Conservation (phyloP, 768 basidiomycete genomes). For the Tylopilus cervinicoccineus region DNA sequence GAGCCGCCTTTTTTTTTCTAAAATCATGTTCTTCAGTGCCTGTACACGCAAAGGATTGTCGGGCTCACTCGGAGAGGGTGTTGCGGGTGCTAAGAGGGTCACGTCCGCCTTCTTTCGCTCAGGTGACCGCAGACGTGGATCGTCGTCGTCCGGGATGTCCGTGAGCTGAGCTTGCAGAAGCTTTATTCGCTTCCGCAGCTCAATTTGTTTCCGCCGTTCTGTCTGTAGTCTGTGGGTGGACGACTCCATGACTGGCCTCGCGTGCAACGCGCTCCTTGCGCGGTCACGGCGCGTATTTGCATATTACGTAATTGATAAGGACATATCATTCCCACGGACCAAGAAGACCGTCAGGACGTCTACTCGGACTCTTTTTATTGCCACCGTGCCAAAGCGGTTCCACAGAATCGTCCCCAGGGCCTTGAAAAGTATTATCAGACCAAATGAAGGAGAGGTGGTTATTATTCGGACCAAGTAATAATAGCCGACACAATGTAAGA, state of each 20-base stretch:
- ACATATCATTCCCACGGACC: conserved; percentile 12
- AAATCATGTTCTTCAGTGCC: conserved; percentile 1
- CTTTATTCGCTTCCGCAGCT: conserved; percentile 53
- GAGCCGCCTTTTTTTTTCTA: conserved; percentile 44
- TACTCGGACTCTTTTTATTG: conserved; percentile 11
- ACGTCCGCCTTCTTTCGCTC: conserved; percentile 45
- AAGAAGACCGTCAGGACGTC: not conserved
- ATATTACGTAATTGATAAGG: conserved; percentile 18
- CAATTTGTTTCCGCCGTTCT: conserved; percentile 41
- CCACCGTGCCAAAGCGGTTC: conserved; percentile 3
- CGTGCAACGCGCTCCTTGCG: conserved; percentile 18
- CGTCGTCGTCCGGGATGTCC: conserved; percentile 28
- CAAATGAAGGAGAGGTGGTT: conserved; percentile 1
- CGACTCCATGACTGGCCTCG: conserved; percentile 49
- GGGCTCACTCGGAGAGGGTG: conserved; percentile 66
- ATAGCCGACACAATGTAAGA: conserved; percentile 7
- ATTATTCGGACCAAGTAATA: conserved; percentile 4
- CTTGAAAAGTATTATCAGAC: not conserved
- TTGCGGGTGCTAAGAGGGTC: conserved; percentile 41
- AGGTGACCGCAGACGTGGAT: conserved; percentile 34
- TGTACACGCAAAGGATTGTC: not conserved
- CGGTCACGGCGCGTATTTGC: conserved; percentile 13
- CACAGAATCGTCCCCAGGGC: conserved; percentile 6
- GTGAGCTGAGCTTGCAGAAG: conserved; percentile 51
- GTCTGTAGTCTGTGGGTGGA: conserved; percentile 38